phyloP scores from a whole-genome alignment of 148 eudicot species.

The Camellia sinensis region DNA sequence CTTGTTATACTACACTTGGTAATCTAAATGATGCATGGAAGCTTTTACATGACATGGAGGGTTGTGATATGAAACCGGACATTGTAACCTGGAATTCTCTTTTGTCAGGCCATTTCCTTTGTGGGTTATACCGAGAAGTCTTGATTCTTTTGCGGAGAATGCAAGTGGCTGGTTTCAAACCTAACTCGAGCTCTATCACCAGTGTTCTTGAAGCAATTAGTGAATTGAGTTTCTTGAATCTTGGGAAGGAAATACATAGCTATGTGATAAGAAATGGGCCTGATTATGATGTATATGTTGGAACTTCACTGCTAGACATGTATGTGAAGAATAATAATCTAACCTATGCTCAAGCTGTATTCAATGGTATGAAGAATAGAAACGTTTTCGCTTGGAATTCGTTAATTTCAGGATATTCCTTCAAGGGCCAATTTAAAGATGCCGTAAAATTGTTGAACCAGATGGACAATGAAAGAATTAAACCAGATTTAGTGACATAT shows the following conservation, averaged over 20 bases:
- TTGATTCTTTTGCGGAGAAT: slow-evolving; percentile 32
- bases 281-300: slow-evolving; percentile 40
- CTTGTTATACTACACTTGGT: slow-evolving; percentile 50
- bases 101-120: slow-evolving; percentile 52
- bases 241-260: slow-evolving; percentile 55
- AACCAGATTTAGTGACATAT: slow-evolving; percentile 54
- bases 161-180: slow-evolving; percentile 41
- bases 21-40: slow-evolving; percentile 41
- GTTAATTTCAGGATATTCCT: slow-evolving; percentile 53
- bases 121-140: slow-evolving; percentile 43
- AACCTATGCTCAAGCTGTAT: slow-evolving; percentile 38
- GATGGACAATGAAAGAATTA: slow-evolving; percentile 46
- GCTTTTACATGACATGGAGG: slow-evolving; percentile 40
- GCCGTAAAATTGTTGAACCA: slow-evolving; percentile 29
- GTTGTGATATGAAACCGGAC: slow-evolving; percentile 37
- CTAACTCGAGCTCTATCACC: slow-evolving; percentile 47
- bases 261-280: slow-evolving; percentile 46
- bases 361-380: slow-evolving; percentile 37
- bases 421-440: slow-evolving; percentile 43
- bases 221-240: slow-evolving; percentile 36
- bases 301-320: slow-evolving; percentile 62
- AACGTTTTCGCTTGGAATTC: slow-evolving; percentile 58
- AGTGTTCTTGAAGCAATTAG: slow-evolving; percentile 51
- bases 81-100: slow-evolving; percentile 65
- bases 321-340: slow-evolving; percentile 49